Percentiles rank a stretch among this genome's conserved stretches.
Conservation (phyloP, 306 rosid species). For the Glycyrrhiza uralensis region DNA sequence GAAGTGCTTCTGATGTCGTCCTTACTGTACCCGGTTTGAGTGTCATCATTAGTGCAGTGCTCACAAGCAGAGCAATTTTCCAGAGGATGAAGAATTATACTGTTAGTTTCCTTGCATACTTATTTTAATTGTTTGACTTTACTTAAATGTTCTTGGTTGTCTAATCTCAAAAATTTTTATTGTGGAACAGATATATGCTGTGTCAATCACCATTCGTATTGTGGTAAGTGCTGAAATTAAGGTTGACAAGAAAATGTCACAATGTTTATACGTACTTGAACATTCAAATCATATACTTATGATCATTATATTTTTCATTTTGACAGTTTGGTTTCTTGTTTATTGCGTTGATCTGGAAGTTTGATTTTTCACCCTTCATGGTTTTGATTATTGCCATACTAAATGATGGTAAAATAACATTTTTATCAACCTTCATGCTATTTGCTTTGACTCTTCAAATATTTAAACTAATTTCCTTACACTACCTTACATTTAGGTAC, state of each 20-base stretch:
- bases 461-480: conserved; percentile 14
- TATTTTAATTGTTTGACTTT: conserved; percentile 2
- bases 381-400: conserved; percentile 88
- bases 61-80: conserved; percentile 93
- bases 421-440: background rate
- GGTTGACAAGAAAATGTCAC: background rate
- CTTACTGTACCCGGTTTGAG: conserved; percentile 98
- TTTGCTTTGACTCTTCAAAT: background rate
- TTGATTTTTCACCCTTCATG: conserved; percentile 97
- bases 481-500: conserved; percentile 51
- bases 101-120: conserved; percentile 42
- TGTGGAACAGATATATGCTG: conserved; percentile 77
- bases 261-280: background rate
- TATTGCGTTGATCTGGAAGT: conserved; percentile 90
- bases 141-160: background rate
- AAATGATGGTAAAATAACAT: conserved; percentile 68
- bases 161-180: conserved; percentile 1
- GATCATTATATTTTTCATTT: conserved; percentile 16
- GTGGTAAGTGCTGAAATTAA: conserved; percentile 64
- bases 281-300: conserved; percentile 3
- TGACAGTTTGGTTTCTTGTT: conserved; percentile 89
- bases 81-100: conserved; percentile 98
- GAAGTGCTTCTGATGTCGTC: conserved; percentile 91
- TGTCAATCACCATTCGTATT: conserved; percentile 93
- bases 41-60: conserved; percentile 92